These are phyloP conservation scores for Cenchrus fungigraminus DNA, from an alignment of 176 grass and related monocot species.

Conservation along the genomic window DNA sequence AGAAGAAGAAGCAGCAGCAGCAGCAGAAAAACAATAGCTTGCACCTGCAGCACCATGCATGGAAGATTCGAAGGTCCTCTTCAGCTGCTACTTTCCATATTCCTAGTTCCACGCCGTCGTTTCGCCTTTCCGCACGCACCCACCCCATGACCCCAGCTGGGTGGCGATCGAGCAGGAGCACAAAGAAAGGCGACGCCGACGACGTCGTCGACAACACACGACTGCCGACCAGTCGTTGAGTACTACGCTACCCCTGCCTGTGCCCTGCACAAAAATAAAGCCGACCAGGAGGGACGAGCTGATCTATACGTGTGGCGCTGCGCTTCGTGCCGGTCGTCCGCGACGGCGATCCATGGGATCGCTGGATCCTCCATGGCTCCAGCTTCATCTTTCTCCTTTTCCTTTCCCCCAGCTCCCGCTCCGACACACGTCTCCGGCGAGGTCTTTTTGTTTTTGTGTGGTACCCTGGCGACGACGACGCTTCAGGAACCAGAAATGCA, in stretches of 20 bases:
- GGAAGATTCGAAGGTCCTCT: too few species aligned
- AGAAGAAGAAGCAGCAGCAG: too few species aligned
- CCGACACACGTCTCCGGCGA: neutral
- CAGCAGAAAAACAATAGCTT: too few species aligned
- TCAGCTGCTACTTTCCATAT: too few species aligned
- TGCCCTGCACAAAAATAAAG: neutral
- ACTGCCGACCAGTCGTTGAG: neutral
- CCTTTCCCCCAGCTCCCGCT: neutral
- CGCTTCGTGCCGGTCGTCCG: neutral
- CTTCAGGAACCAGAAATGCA: neutral
- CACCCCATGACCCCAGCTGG: neutral
- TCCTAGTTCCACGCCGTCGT: too few species aligned
- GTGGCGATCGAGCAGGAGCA: neutral
- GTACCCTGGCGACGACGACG: neutral
- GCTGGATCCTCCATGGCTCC: neutral
- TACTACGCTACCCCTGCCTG: neutral
- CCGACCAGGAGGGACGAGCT: neutral
- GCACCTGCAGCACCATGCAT: too few species aligned
- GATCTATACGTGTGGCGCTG: constrained; percentile 3
- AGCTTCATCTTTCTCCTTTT: neutral
- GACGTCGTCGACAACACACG: neutral
- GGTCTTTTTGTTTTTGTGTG: neutral
- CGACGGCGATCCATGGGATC: neutral
- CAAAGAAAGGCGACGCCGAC: neutral
- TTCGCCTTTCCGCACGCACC: too few species aligned